These are phyloP conservation scores for Globisporangium takayamanum DNA, from an alignment of 352 stramenopile species.

Conservation along the genomic window DNA sequence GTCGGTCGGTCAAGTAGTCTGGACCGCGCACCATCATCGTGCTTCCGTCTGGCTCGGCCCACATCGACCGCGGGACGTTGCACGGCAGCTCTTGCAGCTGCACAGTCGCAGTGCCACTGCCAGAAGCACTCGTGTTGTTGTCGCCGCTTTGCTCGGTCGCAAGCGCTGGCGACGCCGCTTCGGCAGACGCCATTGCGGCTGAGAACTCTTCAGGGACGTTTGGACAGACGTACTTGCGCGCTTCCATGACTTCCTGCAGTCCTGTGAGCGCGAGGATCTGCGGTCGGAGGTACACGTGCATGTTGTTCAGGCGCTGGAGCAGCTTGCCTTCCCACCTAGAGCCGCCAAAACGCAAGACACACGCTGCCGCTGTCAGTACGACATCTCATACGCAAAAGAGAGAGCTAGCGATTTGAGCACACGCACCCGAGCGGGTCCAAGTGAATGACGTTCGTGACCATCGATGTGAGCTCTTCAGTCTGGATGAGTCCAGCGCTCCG, in stretches of 20 bases:
- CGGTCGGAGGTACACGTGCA: constrained; percentile 52
- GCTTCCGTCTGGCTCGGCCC: constrained; percentile 52
- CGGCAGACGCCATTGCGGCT: constrained; percentile 26
- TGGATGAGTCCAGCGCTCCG: constrained; percentile 15
- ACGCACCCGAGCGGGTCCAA: constrained; percentile 44
- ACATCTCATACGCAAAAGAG: not conserved
- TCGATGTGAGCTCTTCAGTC: constrained; percentile 46
- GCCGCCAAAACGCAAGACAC: not conserved
- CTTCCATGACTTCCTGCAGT: constrained; percentile 66
- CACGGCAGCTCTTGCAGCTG: constrained; percentile 42
- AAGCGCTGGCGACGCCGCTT: constrained; percentile 3
- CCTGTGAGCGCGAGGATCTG: constrained; percentile 54
- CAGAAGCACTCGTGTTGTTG: not conserved
- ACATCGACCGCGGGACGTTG: constrained; percentile 62
- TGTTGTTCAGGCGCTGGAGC: constrained; percentile 46
- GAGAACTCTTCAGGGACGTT: constrained; percentile 63
- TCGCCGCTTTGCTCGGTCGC: not conserved
- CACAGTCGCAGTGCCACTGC: constrained; percentile 1
- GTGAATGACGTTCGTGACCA: constrained; percentile 70
- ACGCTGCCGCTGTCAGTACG: not conserved
- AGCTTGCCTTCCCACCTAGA: constrained; percentile 48
- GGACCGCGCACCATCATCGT: constrained; percentile 66
- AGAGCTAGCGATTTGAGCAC: not conserved
- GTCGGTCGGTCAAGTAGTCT: constrained; percentile 59
- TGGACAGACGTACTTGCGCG: constrained; percentile 64